Base-by-base conservation (phyloP, 345 rosid genomes). In the Rhizophora mangle region DNA sequence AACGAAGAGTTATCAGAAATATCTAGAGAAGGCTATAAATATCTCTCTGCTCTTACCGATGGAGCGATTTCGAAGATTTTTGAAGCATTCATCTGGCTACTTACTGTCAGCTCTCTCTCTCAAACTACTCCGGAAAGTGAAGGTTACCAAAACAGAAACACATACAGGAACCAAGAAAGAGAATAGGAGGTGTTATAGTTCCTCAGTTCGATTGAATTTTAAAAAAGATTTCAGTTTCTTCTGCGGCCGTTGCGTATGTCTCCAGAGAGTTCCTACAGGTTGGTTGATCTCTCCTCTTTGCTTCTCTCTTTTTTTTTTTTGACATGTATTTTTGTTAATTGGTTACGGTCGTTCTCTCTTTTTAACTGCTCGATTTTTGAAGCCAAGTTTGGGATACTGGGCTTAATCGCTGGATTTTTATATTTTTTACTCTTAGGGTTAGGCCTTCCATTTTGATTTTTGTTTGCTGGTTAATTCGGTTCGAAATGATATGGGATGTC, bases 11-110 rank as follows among this genome's bases (percentile, higher is more conserved):
- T 29, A 30, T 24, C 72, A 64, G 72, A 84, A 85, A 80, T 85
- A 84, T 85, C 88, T 74, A 71, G 86, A 76, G 82, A 76, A 74
- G 65, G 76, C 51, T 79, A 82, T 81, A 80, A 78, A 80, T 72
- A 83, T 64, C 75, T 64, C 22, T 60, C 21, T 5, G 3, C 13
- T 13, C 20, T 4, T 0, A 6, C 0, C 0, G 0, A 32, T 2
- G 0, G 1, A 13, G 37, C 43, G 9, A 1, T 65, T 49, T 60
- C 15, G 22, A 1, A 53, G 18, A 46, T 63, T 60, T 15, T 2
- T 8, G 18, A 31, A 67, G 34, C 70, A 0, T 2, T 22, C 0
- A 0, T 5, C 0, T 4, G 9, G 20, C 22, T 18, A 21, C 29
- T 4, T 36, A 2, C 11, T 27, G 3, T 19, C 21, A 19, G 1